Base-by-base conservation (phyloP, 208 protist species). In the Balamuthia mandrillaris region DNA sequence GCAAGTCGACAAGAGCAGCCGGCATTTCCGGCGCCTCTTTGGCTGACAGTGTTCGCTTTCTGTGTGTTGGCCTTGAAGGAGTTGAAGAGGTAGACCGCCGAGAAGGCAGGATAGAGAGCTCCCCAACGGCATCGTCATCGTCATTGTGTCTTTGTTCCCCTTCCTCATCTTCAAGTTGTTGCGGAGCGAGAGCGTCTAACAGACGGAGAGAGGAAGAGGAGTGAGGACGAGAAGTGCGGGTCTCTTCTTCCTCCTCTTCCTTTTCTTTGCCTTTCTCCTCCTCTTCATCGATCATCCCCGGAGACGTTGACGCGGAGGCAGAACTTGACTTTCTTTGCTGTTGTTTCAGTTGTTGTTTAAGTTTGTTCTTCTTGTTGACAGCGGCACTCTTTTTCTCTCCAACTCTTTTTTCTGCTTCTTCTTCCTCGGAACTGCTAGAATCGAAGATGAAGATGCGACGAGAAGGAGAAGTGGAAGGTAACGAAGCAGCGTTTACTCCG, bases 181-280 rank as follows among this genome's bases (percentile, higher is more conserved):
- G 14, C 27, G 27, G 54, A 61, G 2, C 2, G 54, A 61, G 18
- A 29, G 27, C 27, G 27, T n/a, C 54, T 29, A 61, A n/a, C 54
- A 61, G 9, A 29, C 27, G 9, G 54, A 61, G 5, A 24, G 9
- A 66, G 31, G 7, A 18, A 33, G 41, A 16, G 58, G 58, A 5
- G 58, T 9, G 5, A 35, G 29, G 3, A 37, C 31, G 12, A 6
- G 24, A 66, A 1, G 60, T 21, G 60, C 33, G n/a, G 31, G 31
- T 6, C n/a, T 7, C 35, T 3, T 51, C 66, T 3, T 75, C 66
- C 42, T 75, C 66, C 66, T 75, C 35, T 21, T 75, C 66, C 27
- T 44, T 75, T 44, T 75, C 66, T 44, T 75, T 44, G 66, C 66
- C 66, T 29, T 75, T 51, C 9, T 75, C 66, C 66, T 70, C 44